These are phyloP conservation scores for Ganoderma meredithae DNA, from an alignment of 1,284 basidiomycete species.

Conservation along the genomic window DNA sequence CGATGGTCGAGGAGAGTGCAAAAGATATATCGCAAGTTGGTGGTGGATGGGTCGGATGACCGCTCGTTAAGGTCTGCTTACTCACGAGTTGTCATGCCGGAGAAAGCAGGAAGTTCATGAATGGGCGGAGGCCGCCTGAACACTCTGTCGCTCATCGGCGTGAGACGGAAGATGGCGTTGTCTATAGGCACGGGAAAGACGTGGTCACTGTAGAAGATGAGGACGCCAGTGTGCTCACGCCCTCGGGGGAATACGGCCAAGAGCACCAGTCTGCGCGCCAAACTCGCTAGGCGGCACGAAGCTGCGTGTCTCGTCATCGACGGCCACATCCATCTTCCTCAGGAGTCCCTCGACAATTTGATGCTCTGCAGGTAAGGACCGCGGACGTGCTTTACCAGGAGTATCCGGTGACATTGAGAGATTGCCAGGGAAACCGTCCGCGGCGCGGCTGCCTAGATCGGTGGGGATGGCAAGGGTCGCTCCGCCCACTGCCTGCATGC, in stretches of 20 bases:
- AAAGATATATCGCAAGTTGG: constrained; percentile 16
- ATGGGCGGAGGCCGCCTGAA: not conserved
- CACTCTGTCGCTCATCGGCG: constrained; percentile 1
- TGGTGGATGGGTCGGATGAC: constrained; percentile 11
- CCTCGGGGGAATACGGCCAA: constrained; percentile 1
- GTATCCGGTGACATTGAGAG: not conserved
- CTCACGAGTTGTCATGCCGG: constrained; percentile 4
- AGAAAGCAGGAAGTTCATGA: not conserved
- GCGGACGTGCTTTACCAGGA: not conserved
- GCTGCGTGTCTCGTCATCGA: not conserved
- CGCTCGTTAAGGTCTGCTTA: not conserved
- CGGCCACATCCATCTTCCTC: not conserved
- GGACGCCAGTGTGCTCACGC: not conserved
- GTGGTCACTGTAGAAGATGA: not conserved
- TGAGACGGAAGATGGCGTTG: constrained; percentile 1
- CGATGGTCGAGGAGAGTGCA: not conserved
- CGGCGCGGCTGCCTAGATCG: not conserved
- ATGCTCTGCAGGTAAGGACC: not conserved
- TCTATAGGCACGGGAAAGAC: not conserved
- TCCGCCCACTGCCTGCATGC: not conserved
- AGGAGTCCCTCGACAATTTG: not conserved
- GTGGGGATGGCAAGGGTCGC: not conserved
- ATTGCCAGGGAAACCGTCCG: not conserved
- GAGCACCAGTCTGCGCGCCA: not conserved
- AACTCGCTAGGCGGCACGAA: not conserved